Percentiles rank a stretch among this genome's conserved stretches.
Conservation (phyloP, 2,329 filamentous ascomycete species). For the Trichoderma sp. region DNA sequence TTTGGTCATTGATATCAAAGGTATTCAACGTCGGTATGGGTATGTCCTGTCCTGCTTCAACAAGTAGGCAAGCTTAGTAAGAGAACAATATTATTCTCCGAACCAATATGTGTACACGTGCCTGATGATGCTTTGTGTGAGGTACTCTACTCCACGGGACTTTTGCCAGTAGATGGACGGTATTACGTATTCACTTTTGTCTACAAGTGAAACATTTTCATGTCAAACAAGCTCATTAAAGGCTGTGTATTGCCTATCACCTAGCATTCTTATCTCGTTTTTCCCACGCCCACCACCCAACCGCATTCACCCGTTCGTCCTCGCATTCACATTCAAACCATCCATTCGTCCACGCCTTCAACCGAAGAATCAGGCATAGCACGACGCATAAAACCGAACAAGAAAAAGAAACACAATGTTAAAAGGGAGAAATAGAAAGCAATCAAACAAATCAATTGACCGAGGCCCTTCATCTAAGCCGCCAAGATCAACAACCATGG, state of each 20-base stretch:
- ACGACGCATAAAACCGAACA: neutral
- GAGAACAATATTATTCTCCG: neutral
- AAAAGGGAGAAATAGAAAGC: neutral
- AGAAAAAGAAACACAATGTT: neutral
- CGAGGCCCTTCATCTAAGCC: neutral
- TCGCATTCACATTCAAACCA: neutral
- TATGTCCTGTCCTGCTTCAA: slow-evolving; percentile 21
- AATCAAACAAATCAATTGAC: neutral
- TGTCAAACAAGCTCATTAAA: slow-evolving; percentile 11
- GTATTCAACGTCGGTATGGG: slow-evolving; percentile 23
- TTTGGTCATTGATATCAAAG: neutral
- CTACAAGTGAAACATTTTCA: neutral
- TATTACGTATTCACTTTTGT: neutral
- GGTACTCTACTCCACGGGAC: neutral
- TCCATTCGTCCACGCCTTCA: neutral
- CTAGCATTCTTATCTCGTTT: slow-evolving; percentile 9
- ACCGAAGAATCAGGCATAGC: neutral
- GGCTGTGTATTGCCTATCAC: slow-evolving; percentile 19
- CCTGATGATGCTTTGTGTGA: neutral
- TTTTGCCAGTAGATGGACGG: neutral
- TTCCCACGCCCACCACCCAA: neutral
- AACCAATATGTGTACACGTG: neutral
- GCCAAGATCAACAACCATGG: neutral
- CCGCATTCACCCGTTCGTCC: neutral
- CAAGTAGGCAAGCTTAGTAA: slow-evolving; percentile 18